Percentiles rank a stretch among this genome's conserved stretches.
Evolutionary conservation across 768 basidiomycete species (phyloP).

Genomic region (Imleria badia): DNA sequence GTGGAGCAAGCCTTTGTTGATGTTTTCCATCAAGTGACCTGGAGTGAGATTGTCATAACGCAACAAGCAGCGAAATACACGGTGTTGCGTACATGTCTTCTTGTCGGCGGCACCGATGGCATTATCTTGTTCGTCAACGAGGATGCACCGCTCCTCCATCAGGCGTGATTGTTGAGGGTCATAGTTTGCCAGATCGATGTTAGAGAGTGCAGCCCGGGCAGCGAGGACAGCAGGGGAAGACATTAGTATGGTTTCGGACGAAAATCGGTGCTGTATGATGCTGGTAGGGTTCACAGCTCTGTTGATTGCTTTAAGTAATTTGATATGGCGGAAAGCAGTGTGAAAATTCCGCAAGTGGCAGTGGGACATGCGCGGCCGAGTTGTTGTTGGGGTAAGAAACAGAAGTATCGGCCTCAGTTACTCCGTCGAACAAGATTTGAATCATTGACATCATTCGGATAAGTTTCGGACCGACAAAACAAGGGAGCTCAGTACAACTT

Average conservation of each 20-base stretch:
- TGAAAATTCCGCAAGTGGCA: no score
- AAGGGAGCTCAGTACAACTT: not conserved
- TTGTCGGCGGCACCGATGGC: conserved; percentile 88
- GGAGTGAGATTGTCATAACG: not conserved
- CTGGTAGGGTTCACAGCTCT: not conserved
- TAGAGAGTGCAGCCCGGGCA: conserved; percentile 63
- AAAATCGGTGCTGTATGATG: conserved; percentile 2
- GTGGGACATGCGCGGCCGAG: no score
- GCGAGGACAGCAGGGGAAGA: conserved; percentile 62
- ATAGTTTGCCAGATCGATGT: conserved; percentile 78
- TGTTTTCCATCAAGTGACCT: conserved; percentile 97
- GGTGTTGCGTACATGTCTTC: conserved; percentile 78
- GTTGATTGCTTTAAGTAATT: not conserved
- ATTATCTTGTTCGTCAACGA: conserved; percentile 85
- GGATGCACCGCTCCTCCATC: conserved; percentile 95
- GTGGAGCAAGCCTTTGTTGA: conserved; percentile 90
- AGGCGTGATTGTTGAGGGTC: conserved; percentile 90
- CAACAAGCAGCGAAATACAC: not conserved
- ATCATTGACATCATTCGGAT: conserved; percentile 1
- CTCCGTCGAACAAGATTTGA: not conserved
- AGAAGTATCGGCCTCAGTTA: not conserved
- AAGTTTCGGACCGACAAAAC: conserved; percentile 9
- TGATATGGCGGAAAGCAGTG: no score
- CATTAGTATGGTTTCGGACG: conserved; percentile 35
- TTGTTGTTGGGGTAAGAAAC: no score